A percentile compares a stretch with the other conserved stretches of the same genome.
phyloP scores from a whole-genome alignment of 768 basidiomycete species.

The Paxillus involutus region DNA sequence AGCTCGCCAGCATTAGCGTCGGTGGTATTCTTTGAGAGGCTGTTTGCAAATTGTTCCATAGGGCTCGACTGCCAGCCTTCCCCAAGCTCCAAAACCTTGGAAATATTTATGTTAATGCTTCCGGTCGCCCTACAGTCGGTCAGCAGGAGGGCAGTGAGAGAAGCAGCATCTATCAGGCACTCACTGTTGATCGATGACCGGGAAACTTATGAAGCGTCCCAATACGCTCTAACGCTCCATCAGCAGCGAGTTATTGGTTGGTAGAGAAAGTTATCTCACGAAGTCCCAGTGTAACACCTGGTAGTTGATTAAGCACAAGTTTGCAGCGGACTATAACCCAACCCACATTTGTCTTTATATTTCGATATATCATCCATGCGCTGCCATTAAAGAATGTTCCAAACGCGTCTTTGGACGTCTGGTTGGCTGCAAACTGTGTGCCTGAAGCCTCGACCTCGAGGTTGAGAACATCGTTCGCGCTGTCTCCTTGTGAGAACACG shows the following conservation, averaged over 20 bases:
- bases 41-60: constrained; percentile 39
- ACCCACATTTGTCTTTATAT: constrained; percentile 47
- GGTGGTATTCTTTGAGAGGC: constrained; percentile 34
- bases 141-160: constrained; percentile 3
- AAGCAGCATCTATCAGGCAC: constrained; percentile 8
- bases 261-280: constrained; percentile 38
- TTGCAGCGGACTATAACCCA: background rate
- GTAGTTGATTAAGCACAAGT: background rate
- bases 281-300: constrained; percentile 66
- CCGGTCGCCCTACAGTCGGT: constrained; percentile 46
- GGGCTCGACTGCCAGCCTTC: constrained; percentile 47
- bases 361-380: constrained; percentile 70
- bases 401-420: constrained; percentile 46
- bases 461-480: constrained; percentile 60
- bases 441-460: constrained; percentile 61
- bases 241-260: background rate
- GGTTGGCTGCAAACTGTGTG: constrained; percentile 53
- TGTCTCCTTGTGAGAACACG: constrained; percentile 18
- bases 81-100: constrained; percentile 49
- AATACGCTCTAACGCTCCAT: constrained; percentile 48
- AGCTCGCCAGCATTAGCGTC: constrained; percentile 57
- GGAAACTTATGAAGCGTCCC: constrained; percentile 68
- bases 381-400: constrained; percentile 57
- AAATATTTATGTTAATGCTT: constrained; percentile 57
- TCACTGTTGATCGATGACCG: constrained; percentile 48